A percentile compares a stretch with the other conserved stretches of the same genome.
These are phyloP conservation scores for Lactarius trivialis DNA, from an alignment of 768 basidiomycete species.

Conservation along the genomic window DNA sequence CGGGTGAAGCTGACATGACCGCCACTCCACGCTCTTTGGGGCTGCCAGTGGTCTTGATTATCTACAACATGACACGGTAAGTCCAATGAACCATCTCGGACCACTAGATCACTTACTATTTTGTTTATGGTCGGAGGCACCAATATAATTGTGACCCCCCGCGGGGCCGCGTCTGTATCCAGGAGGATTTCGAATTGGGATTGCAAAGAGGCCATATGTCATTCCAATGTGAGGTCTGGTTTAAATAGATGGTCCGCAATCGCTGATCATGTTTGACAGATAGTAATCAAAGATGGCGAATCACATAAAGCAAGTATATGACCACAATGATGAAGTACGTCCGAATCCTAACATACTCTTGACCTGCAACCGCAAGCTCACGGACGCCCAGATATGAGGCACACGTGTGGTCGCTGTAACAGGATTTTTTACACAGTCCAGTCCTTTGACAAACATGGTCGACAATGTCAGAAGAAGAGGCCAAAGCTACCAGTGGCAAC, in stretches of 20 bases:
- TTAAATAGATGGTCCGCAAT: background rate
- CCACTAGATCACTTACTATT: background rate
- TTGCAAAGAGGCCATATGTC: background rate
- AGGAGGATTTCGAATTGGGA: background rate
- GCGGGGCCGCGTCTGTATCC: background rate
- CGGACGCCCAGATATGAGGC: too few relatives aligned
- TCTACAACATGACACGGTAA: background rate
- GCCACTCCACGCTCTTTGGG: too few relatives aligned
- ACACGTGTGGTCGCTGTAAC: too few relatives aligned
- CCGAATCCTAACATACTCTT: too few relatives aligned
- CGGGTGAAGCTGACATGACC: too few relatives aligned
- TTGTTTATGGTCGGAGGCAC: background rate
- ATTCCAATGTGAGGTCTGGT: too few relatives aligned
- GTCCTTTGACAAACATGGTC: too few relatives aligned
- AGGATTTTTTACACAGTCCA: too few relatives aligned
- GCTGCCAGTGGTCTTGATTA: background rate
- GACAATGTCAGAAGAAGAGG: background rate
- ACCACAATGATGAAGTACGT: too few relatives aligned
- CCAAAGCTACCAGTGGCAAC: background rate
- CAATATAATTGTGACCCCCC: background rate
- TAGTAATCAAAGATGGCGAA: background rate
- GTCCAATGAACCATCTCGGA: too few relatives aligned
- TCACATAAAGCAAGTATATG: background rate
- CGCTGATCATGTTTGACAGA: background rate
- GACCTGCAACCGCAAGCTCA: too few relatives aligned